A percentile compares a stretch with the other conserved stretches of the same genome.
Conservation (phyloP, 139 green algal species). For the Coelastrella sp. region DNA sequence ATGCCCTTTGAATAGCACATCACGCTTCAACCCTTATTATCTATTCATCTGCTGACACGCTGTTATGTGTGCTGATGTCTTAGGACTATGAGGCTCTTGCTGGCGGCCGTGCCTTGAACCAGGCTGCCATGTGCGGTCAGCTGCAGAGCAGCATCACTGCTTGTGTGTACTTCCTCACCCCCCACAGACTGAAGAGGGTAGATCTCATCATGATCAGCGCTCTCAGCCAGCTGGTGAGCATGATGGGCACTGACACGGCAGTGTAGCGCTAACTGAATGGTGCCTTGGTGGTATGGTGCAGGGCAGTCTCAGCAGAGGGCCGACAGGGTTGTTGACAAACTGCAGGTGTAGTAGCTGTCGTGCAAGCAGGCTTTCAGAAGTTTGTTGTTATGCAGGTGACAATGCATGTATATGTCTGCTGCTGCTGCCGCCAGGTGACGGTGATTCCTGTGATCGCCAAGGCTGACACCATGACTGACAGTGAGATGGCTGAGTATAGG, state of each 20-base stretch:
- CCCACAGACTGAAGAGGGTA: slow-evolving; percentile 36
- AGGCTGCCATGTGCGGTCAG: slow-evolving; percentile 25
- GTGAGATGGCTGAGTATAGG: not conserved
- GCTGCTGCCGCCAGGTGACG: not conserved
- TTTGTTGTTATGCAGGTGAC: no score
- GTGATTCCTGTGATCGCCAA: slow-evolving; percentile 44
- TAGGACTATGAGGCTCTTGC: slow-evolving; percentile 27
- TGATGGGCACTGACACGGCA: no score
- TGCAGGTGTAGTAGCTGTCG: no score
- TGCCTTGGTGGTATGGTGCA: no score
- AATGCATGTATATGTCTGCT: not conserved
- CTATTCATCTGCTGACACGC: not conserved
- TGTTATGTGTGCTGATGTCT: not conserved
- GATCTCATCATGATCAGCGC: slow-evolving; percentile 40
- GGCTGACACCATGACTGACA: slow-evolving; percentile 43
- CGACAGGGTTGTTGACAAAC: no score
- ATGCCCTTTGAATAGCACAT: no score
- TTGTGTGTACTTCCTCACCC: slow-evolving; percentile 46
- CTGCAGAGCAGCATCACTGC: slow-evolving; percentile 40
- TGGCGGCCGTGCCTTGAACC: not conserved
- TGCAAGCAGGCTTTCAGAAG: no score
- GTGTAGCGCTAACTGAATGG: no score
- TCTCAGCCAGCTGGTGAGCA: slow-evolving; percentile 37
- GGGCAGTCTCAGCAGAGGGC: no score
- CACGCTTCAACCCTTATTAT: no score